Evolutionary conservation across 192 early-diverging fungal genomes (phyloP), one percentile per base, ranked within the genome.

Genomic region (Coemansia sp.): DNA sequence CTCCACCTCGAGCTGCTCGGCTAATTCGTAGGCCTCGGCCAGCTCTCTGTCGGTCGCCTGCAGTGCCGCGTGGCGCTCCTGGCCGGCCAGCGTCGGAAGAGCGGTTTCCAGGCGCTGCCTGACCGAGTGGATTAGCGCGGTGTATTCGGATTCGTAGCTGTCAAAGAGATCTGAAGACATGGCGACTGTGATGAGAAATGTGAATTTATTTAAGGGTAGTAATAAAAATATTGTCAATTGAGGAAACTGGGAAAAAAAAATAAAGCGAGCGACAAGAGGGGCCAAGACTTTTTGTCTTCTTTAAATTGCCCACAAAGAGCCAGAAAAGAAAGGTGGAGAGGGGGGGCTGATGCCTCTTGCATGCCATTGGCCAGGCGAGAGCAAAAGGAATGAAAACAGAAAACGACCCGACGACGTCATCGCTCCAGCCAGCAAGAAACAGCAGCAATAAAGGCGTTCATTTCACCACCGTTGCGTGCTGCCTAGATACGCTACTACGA

Each of bases 1-100:
- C 67, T 98, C 95, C 76, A 95, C 90, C 67, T 96, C 95, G 89
- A 98, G 92, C 83, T 95, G 93, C 52, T 85, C 86, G 47, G 93
- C 90, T 58, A 98, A 91, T 62, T 96, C 95, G 62, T 89, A 88
- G 5, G 89, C 90, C 68, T 98, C 95, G 28, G 93, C 91, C 24
- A 95, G 74, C 69, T 95, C 92, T 61, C 93, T 82, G 65, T 93
- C 87, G 23, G 87, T 79, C 14, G 91, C 64, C 24, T 65, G 55
- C 48, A 64, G 48, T 34, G 60, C 11, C 5, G 30, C 24, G 34
- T 35, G 54, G 54, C 64, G 32, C 11, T 58, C 82, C 85, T 87
- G 88, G 74, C 86, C 87, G 36, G 68, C 71, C 20, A 89, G 81
- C 28, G 75, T 68, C 19, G 83, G 82, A 54, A 95, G 83, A 29